Evolutionary conservation across 345 rosid species (phyloP).

Genomic region (Lumnitzera littorea): DNA sequence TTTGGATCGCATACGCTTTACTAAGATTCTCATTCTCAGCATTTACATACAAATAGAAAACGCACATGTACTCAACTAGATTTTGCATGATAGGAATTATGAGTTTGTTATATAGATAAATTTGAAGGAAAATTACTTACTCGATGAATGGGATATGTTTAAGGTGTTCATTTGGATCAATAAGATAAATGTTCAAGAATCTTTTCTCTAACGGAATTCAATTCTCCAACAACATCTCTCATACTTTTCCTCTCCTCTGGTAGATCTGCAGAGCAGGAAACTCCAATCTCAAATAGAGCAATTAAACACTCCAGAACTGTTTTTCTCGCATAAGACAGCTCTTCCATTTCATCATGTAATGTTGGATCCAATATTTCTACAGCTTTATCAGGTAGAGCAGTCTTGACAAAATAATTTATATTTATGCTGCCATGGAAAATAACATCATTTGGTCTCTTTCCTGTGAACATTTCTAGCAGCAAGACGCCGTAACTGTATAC

Average conservation of each 20-base stretch:
- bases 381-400: not conserved
- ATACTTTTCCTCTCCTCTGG: constrained; percentile 4
- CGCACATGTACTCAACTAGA: no score
- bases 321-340: not conserved
- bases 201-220: not conserved
- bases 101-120: no score
- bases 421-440: constrained; percentile 4
- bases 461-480: constrained; percentile 10
- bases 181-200: no score
- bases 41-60: no score
- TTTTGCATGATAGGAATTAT: no score
- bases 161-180: no score
- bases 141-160: no score
- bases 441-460: constrained; percentile 11
- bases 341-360: not conserved
- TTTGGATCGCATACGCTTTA: no score
- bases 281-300: constrained; percentile 1
- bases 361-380: constrained; percentile 4
- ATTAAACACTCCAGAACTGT: not conserved
- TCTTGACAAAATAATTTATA: constrained; percentile 2
- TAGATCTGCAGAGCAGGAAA: constrained; percentile 6
- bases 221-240: not conserved
- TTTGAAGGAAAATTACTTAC: no score
- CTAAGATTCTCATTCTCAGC: no score
- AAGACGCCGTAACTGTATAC: constrained; percentile 13